Evolutionary conservation across 148 eudicot genomes (phyloP), one percentile per base, ranked within the genome.

Genomic region (Arbutus unedo): DNA sequence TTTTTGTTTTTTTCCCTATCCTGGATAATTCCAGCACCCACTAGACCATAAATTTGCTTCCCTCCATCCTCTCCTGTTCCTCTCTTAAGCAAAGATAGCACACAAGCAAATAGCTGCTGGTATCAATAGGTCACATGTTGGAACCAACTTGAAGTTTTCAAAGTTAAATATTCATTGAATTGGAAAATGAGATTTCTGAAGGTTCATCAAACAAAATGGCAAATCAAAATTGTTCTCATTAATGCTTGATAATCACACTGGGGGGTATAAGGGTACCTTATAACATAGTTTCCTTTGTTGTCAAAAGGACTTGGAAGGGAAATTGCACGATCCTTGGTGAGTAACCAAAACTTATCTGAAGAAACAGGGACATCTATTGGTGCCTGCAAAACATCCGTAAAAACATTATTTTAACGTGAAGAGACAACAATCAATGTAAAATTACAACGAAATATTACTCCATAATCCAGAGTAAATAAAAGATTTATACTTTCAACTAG

Each of bases 271-370:
- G 57, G 76, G 41, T 91, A 96, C 98, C 99, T 94, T 86, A 96
- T 96, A 57, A 94, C 93, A 84, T 93, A 96, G 88, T 96, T 96
- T 86, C 99, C 99, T 86, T 83, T 87, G 89, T 96, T 94, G 79
- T 94, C 87, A 87, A 96, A 96, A 76, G 99, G 99, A 85, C 89
- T 89, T 81, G 98, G 98, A 78, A 96, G 84, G 64, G 99, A 83
- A 75, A 93, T 83, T 66, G 99, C 91, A 85, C 86, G 97, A 77
- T 84, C 81, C 84, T 84, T 87, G 48, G 97, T 87, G 62, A 96
- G 92, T 55, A 94, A 82, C 97, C 92, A 93, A 88, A 96, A 94
- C 87, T 94, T 91, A 77, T 96, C 98, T 51, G 91, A 89, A 57
- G 95, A 88, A 85, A 96, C 98, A 86, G 95, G 95, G 79, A 92